Evolutionary conservation across 2,329 filamentous ascomycete genomes (phyloP).

Genomic region (Colletotrichum lindemuthianum): DNA sequence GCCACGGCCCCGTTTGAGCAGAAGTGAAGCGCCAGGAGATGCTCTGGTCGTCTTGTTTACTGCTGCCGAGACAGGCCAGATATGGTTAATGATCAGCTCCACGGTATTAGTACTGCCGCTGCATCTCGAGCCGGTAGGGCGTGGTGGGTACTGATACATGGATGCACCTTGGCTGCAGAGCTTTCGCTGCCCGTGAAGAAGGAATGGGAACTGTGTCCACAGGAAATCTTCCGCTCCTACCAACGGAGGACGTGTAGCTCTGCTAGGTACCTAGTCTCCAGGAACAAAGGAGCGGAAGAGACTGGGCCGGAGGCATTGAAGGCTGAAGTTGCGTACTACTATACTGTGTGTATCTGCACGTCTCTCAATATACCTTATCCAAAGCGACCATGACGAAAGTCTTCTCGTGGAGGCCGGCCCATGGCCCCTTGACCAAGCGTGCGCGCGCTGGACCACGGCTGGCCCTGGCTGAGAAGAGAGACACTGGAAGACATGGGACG

Average conservation of each 20-base stretch:
- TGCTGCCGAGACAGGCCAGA: conserved; percentile 22
- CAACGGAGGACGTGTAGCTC: too few species aligned
- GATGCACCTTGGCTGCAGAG: conserved; percentile 24
- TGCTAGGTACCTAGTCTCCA: conserved; percentile 1
- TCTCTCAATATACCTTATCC: too few species aligned
- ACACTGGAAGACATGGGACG: conserved; percentile 14
- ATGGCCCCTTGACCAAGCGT: neutral
- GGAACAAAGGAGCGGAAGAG: neutral
- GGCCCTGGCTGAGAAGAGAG: conserved; percentile 6
- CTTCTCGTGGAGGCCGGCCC: neutral
- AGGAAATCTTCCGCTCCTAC: neutral
- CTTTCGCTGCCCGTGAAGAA: conserved; percentile 18
- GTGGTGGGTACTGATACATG: conserved; percentile 20
- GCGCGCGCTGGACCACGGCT: conserved; percentile 6
- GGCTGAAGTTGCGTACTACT: neutral
- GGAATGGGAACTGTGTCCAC: conserved; percentile 30
- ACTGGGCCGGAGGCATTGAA: neutral
- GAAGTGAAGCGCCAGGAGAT: conserved; percentile 16
- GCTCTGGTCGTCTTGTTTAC: neutral
- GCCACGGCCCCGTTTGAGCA: conserved; percentile 12
- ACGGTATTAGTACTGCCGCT: conserved; percentile 31
- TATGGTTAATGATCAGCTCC: conserved; percentile 32
- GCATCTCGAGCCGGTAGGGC: conserved; percentile 26
- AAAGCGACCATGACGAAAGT: neutral
- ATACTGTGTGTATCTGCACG: too few species aligned